phyloP scores from a whole-genome alignment of 2,329 filamentous ascomycete genomes.

The Zymoseptoria brevis region DNA sequence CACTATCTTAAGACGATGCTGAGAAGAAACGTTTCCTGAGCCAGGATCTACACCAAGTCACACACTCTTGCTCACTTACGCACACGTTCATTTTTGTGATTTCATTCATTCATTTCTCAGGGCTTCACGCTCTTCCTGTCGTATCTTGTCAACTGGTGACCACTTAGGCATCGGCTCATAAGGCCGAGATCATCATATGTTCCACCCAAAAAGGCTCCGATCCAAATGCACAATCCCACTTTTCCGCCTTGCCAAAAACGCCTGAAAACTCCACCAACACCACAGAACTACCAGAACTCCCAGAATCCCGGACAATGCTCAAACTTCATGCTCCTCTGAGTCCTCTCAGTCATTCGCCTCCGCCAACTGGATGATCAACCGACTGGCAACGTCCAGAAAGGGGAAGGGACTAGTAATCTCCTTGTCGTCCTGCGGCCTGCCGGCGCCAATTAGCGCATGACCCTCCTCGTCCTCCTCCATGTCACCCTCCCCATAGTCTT shows the following conservation, averaged over 20 bases:
- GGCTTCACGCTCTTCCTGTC: not conserved
- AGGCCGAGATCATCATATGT: not conserved
- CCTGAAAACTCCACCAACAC: not conserved
- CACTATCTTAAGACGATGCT: too few species aligned
- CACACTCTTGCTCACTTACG: not conserved
- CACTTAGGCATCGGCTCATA: not conserved
- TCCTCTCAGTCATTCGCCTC: constrained; percentile 54
- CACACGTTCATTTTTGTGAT: not conserved
- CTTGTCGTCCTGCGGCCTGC: constrained; percentile 67
- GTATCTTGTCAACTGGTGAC: not conserved
- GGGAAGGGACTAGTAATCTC: constrained; percentile 92
- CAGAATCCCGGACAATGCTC: not conserved
- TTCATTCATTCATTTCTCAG: not conserved
- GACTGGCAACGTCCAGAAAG: constrained; percentile 87
- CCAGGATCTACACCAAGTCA: not conserved
- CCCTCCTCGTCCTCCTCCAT: constrained; percentile 29
- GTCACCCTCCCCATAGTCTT: constrained; percentile 16
- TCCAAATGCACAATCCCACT: not conserved
- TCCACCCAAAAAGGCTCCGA: not conserved
- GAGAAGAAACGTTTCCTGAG: too few species aligned
- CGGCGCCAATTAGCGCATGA: constrained; percentile 37
- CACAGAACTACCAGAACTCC: not conserved
- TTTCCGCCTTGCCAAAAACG: not conserved
- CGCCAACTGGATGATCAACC: constrained; percentile 85
- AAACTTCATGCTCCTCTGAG: constrained; percentile 22